phyloP scores from a whole-genome alignment of 352 stramenopile genomes.

The Phytopythium oedochilum region DNA sequence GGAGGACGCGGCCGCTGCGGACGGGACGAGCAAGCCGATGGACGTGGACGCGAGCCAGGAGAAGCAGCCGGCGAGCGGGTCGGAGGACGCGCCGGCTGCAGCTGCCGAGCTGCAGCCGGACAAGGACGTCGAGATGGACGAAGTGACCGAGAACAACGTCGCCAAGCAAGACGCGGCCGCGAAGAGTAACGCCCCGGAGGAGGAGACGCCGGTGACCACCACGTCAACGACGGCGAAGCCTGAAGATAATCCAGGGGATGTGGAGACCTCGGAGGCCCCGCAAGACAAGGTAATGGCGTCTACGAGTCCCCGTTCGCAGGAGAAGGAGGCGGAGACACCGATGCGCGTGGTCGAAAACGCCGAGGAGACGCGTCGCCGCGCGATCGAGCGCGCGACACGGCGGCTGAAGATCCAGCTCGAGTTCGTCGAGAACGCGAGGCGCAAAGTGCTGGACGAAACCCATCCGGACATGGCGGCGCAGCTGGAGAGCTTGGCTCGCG shows the following conservation, averaged over 20 bases:
- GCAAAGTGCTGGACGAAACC: conserved; percentile 55
- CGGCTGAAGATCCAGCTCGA: conserved; percentile 65
- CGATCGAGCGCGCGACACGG: conserved; percentile 22
- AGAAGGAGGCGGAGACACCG: not conserved
- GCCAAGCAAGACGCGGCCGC: not conserved
- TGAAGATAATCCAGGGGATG: not conserved
- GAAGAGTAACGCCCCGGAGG: not conserved
- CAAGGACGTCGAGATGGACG: not conserved
- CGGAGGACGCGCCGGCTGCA: not conserved
- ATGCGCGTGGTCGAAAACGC: not conserved
- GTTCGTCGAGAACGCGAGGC: conserved; percentile 59
- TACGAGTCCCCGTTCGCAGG: not conserved
- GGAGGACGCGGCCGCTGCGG: not conserved
- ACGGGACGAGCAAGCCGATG: not conserved
- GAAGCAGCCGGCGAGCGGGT: not conserved
- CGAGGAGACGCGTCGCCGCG: not conserved
- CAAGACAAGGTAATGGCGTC: not conserved
- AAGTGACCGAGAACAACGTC: not conserved
- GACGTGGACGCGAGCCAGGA: not conserved
- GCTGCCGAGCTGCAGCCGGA: no score
- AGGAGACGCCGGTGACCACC: not conserved
- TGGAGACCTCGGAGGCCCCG: not conserved
- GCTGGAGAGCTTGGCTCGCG: conserved; percentile 31
- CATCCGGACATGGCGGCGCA: conserved; percentile 62
- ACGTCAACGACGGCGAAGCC: not conserved